Evolutionary conservation across 805 yeast genomes (phyloP), one percentile per base, ranked within the genome.

Genomic region (Starmerella kuoi): DNA sequence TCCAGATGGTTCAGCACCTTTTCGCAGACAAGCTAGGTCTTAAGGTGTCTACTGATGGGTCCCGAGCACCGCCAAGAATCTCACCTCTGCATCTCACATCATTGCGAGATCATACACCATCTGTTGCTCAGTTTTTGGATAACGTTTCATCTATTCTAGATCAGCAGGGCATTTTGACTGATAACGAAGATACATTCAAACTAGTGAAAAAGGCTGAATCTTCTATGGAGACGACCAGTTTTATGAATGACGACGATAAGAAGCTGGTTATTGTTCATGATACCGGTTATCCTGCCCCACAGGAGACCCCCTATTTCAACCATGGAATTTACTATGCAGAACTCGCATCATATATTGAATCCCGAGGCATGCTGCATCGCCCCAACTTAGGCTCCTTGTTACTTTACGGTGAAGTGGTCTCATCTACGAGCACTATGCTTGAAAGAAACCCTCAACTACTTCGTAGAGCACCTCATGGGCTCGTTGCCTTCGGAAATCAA

Each of bases 381-480:
- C 5, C 35, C 30, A 31, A 53, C 42, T 63, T 78, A 31, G 97
- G 96, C 1, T 62, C 79, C 0, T 56, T 69, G 2, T 59, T 83
- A 19, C 61, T 82, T 27, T 88, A 88, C 55, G 85, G 84, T 12
- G 96, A 88, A 55, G 94, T 87, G 5, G 76, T 87, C 1, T 82
- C 95, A 0, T 87, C 97, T 0, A 88, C 98, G 0, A 77, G 74
- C 41, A 72, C 82, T 0, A 62, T 88, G 55, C 64, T 91, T 51
- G 94, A 88, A 55, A 68, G 72, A 33, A 91, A 91, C 59, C 69
- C 74, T 36, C 56, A 65, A 11, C 56, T 84, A 28, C 60, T 88
- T 42, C 62, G 68, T 6, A 54, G 63, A 27, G 58, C 82, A 22
- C 95, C 95, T 1, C 68, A 76, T 22, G 95, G 95, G 0, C 52